Evolutionary conservation across 2,329 filamentous ascomycete genomes (phyloP).

Genomic region (Mycosphaerella arachidis): DNA sequence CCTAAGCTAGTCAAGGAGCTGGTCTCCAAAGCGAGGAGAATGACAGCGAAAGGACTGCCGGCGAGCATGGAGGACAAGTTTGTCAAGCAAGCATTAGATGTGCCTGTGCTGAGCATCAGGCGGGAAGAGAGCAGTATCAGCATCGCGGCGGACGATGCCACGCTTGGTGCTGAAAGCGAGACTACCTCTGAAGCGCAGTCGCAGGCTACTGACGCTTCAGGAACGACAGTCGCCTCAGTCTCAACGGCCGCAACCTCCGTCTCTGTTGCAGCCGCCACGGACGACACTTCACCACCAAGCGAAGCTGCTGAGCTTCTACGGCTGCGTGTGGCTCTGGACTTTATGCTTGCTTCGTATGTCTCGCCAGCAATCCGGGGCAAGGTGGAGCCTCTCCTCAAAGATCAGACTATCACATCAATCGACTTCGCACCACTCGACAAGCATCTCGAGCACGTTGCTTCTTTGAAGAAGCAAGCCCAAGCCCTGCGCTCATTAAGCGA

Average conservation of each 20-base stretch:
- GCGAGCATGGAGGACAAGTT: constrained; percentile 81
- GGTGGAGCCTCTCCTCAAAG: constrained; percentile 45
- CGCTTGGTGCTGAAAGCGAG: constrained; percentile 15
- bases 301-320: constrained; percentile 58
- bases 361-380: constrained; percentile 40
- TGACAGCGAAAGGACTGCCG: constrained; percentile 64
- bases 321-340: constrained; percentile 59
- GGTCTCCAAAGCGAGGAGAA: constrained; percentile 64
- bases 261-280: constrained; percentile 29
- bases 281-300: constrained; percentile 3
- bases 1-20: constrained; percentile 64
- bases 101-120: constrained; percentile 67
- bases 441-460: constrained; percentile 63
- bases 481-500: constrained; percentile 64
- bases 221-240: constrained; percentile 13
- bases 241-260: constrained; percentile 27
- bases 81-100: constrained; percentile 68
- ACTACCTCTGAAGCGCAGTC: constrained; percentile 9
- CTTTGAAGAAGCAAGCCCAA: constrained; percentile 66
- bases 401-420: constrained; percentile 29
- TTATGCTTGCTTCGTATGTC: constrained; percentile 61
- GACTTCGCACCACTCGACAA: constrained; percentile 68
- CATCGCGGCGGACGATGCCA: constrained; percentile 25
- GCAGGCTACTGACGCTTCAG: constrained; percentile 28
- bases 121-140: constrained; percentile 48